Evolutionary conservation across 768 basidiomycete species (phyloP), one percentile per base, ranked within the genome.

Genomic region (Leccinum boreale): DNA sequence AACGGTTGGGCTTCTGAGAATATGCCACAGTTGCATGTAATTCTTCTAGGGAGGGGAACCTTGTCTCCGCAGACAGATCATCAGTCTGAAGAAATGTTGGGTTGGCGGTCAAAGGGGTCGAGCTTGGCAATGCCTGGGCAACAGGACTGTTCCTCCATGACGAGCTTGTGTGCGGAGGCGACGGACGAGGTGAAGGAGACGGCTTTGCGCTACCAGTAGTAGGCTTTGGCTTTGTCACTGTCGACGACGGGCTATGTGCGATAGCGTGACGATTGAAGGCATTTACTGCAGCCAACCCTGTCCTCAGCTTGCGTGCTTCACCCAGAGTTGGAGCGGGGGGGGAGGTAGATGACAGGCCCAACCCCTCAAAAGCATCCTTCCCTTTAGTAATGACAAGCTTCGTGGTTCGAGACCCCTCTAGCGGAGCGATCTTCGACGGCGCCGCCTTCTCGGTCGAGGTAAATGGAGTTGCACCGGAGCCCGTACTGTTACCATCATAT

Each of bases 41-140:
- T 58, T 90, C 89, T 68, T 96, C 94, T 44, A 97, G 75, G 1
- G 94, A 90, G 0, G 94, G 94, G 70, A 91, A 97, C 53, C 91
- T 81, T 29, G 84, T 80, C 70, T 94, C 92, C 17, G 78, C 81
- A 45, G 81, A 75, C 23, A 79, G 68, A 29, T 79, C 77, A 21
- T 79, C 76, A 42, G 67, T 65, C 42, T 75, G 76, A 17, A 66
- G 68, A 57, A 78, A 68, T 21, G 69, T 61, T 10, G 70, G 59
- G 11, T 19, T 44, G 8, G 70, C 66, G 24, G 71, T 64, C 48
- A 76, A 68, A 46, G 76, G 57, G 26, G 74, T 70, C 14, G 82
- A 77, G 17, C 71, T 74, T 6, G 78, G 73, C 54, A 52, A 28
- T 21, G 63, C 52, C 21, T 65, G 67, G 33, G 31, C 42, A 48